Percentiles rank a stretch among this genome's conserved stretches.
phyloP scores from a whole-genome alignment of 768 basidiomycete genomes.

The Lactarius indigo region DNA sequence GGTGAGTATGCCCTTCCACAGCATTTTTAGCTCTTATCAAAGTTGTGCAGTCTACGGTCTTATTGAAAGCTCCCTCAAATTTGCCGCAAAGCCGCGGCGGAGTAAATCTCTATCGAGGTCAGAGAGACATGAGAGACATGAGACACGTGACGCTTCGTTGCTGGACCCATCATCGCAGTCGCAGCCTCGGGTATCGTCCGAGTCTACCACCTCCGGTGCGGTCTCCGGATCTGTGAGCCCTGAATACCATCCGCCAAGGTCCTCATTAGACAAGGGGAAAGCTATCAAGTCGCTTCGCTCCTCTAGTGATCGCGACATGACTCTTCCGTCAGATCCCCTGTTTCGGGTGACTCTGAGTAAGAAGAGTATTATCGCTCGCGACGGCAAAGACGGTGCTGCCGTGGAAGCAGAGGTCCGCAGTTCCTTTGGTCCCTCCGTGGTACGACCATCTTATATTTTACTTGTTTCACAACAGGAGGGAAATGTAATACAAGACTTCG shows the following conservation, averaged over 20 bases:
- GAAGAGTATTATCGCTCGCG: conserved; percentile 12
- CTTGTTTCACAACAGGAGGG: conserved; percentile 28
- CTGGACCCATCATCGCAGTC: conserved; percentile 27
- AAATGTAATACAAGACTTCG: conserved; percentile 69
- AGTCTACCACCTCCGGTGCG: conserved; percentile 34
- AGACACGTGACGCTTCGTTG: conserved; percentile 15
- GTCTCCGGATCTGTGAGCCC: conserved; percentile 22
- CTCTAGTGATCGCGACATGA: conserved; percentile 37
- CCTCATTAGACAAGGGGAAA: conserved; percentile 61
- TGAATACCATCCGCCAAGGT: conserved; percentile 37
- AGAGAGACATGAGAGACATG: conserved; percentile 9
- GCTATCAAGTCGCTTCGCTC: conserved; percentile 57
- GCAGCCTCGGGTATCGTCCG: conserved; percentile 39
- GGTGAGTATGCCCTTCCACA: conserved; percentile 43
- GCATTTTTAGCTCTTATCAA: not conserved
- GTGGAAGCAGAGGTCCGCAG: conserved; percentile 28
- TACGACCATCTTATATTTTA: conserved; percentile 1
- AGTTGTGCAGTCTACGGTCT: conserved; percentile 39
- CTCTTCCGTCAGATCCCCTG: conserved; percentile 25
- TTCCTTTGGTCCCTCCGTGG: conserved; percentile 8
- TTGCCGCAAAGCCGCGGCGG: conserved; percentile 10
- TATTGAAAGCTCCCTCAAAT: conserved; percentile 30
- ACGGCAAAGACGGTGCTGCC: conserved; percentile 8
- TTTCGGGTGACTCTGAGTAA: conserved; percentile 29
- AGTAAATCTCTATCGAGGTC: conserved; percentile 20